Percentiles rank a stretch among this genome's conserved stretches.
Evolutionary conservation across 73 alveolate genomes (phyloP).

Genomic region (Tetrahymena malaccensis): DNA sequence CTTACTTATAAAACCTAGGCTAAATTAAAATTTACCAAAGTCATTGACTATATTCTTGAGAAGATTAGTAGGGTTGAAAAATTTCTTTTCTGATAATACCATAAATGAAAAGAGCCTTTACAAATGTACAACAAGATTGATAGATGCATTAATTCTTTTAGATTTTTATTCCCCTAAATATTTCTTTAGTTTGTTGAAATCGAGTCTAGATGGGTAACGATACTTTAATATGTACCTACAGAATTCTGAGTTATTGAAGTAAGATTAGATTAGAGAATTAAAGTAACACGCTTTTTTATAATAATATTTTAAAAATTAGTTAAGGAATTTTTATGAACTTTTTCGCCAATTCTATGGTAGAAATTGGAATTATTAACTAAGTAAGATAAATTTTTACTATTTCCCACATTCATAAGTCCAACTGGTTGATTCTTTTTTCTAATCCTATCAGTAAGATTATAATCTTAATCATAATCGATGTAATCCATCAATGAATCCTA

Average conservation of each 20-base stretch:
- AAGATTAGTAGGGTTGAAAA: conserved; percentile 62
- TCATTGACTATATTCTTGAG: conserved; percentile 55
- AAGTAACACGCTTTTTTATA: conserved; percentile 56
- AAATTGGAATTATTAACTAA: no score
- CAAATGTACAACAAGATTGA: conserved; percentile 37
- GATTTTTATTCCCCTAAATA: neutral
- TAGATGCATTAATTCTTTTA: conserved; percentile 25
- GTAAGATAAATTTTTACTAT: conserved; percentile 1
- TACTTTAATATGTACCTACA: conserved; percentile 45
- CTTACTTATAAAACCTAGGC: neutral
- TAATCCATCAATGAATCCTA: neutral
- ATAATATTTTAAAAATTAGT: neutral
- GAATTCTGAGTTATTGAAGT: conserved; percentile 61
- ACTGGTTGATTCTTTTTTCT: conserved; percentile 50
- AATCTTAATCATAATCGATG: neutral
- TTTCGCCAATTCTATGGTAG: no score
- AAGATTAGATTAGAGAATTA: conserved; percentile 67
- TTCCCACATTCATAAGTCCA: conserved; percentile 75
- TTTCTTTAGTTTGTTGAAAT: neutral
- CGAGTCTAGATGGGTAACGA: conserved; percentile 20
- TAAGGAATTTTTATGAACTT: neutral
- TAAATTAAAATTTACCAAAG: conserved; percentile 45
- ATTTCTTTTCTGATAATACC: conserved; percentile 55
- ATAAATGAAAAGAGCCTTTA: conserved; percentile 50
- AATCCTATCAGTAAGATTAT: conserved; percentile 1